Base-by-base conservation (phyloP, 2,329 filamentous ascomycete species). In the Talaromyces sp. region DNA sequence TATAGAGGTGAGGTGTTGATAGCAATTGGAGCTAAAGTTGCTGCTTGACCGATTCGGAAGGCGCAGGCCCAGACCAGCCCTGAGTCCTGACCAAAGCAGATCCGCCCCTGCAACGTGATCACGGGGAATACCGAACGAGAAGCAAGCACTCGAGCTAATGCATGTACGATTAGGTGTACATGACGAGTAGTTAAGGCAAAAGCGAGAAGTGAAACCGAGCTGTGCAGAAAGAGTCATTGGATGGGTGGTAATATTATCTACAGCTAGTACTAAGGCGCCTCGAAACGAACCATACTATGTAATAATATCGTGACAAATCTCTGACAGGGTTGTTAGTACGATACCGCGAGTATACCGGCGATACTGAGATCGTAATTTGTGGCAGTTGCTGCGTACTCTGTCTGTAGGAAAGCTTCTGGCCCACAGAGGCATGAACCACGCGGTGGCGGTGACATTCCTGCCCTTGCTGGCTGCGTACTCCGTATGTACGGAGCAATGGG, bases 41-140 rank as follows among this genome's bases (percentile, higher is more conserved):
- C 56, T 41, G 56, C 14, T 47, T 56, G 60, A 56, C 37, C 31
- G 48, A 56, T 56, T 43, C 10, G 48, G 50, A 63, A 63, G 48
- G 39, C 19, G 50, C 8, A 35, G 56, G 61, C 33, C 61, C 52
- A 63, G 61, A 47, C 61, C 61, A 57, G 50, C 27, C 60, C 48
- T 56, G 50, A 27, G 22, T 27, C 37, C 37, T 31, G 35, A 43
- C 37, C 60, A 52, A 45, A 62, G 60, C 48, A 63, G 61, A 63
- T 63, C 39, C 45, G 61, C 61, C 61, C 61, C 61, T 31, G 57
- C 48, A 22, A 45, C 24, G 24, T 43, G 50, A 57, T 33, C 50
- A 63, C 61, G 61, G 61, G 48, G 61, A 63, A 63, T 63, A 39
- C 61, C 61, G 61, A 62, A 56, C n/a, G 50, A 43, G 60, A 57